Percentiles rank a stretch among this genome's conserved stretches.
Evolutionary conservation across 495 filamentous ascomycete species (phyloP).

Genomic region (Penicillium herquei): DNA sequence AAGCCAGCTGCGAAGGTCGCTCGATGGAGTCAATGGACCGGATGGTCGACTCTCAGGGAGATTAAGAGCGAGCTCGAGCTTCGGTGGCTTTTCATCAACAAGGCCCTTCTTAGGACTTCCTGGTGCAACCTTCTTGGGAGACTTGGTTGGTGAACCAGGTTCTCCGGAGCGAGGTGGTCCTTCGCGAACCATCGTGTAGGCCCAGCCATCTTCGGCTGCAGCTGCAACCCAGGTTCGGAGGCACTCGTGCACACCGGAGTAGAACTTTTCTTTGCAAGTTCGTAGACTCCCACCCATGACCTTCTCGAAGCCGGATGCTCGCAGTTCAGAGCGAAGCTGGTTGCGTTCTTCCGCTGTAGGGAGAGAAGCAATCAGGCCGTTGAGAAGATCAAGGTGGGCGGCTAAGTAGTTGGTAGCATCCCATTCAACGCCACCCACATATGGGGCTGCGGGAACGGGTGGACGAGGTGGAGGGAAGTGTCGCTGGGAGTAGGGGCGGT

Average conservation of each 20-base stretch:
- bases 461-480: constrained; percentile 88
- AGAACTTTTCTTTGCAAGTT: constrained; percentile 97
- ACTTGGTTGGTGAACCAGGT: constrained; percentile 41
- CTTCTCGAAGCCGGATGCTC: constrained; percentile 88
- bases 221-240: constrained; percentile 88
- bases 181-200: constrained; percentile 69
- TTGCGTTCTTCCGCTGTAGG: constrained; percentile 74
- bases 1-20: constrained; percentile 41
- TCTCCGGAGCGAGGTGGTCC: constrained; percentile 53
- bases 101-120: constrained; percentile 40
- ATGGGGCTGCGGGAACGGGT: constrained; percentile 90
- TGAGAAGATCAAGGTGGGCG: constrained; percentile 87
- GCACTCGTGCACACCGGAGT: constrained; percentile 83
- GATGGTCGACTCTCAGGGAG: constrained; percentile 24
- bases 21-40: constrained; percentile 24
- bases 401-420: constrained; percentile 96
- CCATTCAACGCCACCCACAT: constrained; percentile 98
- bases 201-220: constrained; percentile 84
- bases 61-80: constrained; percentile 40
- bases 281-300: constrained; percentile 79
- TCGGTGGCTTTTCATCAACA: constrained; percentile 41
- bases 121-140: constrained; percentile 35
- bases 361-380: constrained; percentile 83
- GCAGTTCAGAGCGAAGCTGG: constrained; percentile 68
- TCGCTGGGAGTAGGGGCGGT: constrained; percentile 36